Base-by-base conservation (phyloP, 371 early-diverging fungal species). In the Synchytrium microbalum region DNA sequence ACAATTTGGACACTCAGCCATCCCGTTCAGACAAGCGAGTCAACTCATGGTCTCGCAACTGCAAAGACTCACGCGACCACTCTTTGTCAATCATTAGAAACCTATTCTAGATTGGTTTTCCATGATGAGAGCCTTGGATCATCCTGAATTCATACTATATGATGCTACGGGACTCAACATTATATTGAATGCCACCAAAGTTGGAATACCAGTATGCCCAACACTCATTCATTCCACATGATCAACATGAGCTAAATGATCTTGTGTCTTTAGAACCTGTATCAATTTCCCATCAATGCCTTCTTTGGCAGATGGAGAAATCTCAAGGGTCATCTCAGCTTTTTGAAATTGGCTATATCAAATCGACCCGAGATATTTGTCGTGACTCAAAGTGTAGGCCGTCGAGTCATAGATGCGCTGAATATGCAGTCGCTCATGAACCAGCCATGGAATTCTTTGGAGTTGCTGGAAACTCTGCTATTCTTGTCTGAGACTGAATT, bases 221-320 rank as follows among this genome's bases (percentile, higher is more conserved):
- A n/a, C 16, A 52, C 24, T 61, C n/a, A 29, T 26, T 30, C 38
- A 32, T 3, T 63, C 59, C 32, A 26, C 57, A 8, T 66, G 58
- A 23, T 2, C 58, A n/a, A n/a, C n/a, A n/a, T n/a, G n/a, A n/a
- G n/a, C 51, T 30, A 32, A 13, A 51, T 14, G 26, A 32, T 23
- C 63, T 27, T 5, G 63, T 55, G 3, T 13, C 54, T 31, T n/a
- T 33, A 79, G 82, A 79, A 75, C 24, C 31, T 72, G 10, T 70
- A 64, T 61, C 58, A 66, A 2, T 92, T 91, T 67, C 93, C 93
- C 25, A 75, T 86, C 30, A 72, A 82, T 25, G 80, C 80, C 1
- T 83, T 92, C 62, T 86, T 88, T 75, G 85, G 86, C 23, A 77
- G 80, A 63, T 93, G 93, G 93, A 77, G 72, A 23, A 86, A 91